Base-by-base conservation (phyloP, 805 yeast species). In the Wickerhamia fluorescens region DNA sequence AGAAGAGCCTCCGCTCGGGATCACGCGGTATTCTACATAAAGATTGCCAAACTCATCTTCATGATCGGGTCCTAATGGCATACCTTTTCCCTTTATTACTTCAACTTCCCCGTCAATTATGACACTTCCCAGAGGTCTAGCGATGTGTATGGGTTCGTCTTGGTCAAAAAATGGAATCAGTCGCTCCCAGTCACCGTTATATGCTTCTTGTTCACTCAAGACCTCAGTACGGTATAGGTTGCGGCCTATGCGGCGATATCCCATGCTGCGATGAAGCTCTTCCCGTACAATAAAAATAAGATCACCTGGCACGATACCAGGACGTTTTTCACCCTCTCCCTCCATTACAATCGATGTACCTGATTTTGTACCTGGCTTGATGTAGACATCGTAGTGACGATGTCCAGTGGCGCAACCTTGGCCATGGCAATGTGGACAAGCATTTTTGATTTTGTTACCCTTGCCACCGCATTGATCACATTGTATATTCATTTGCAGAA, bases 291-390 rank as follows among this genome's bases (percentile, higher is more conserved):
- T 65, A n/a, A 87, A 64, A 15, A 68, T 51, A 32, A 92, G 59
- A 56, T 89, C 85, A 12, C 98, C 98, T 3, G 95, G 73, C 4
- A 66, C 71, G 66, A 74, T 69, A 31, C 83, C 94, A 2, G 97
- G 96, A 40, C 69, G 68, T 48, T 77, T 81, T 49, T 89, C 94
- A 5, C 89, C 87, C 53, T 86, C 86, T 3, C 89, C 94, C 27
- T 65, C 66, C 28, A 79, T 59, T 1, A 71, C 68, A 40, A 75
- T 73, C 23, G 66, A 66, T 42, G 69, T 68, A 33, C 73, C 70
- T 43, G 88, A 63, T 7, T 73, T 66, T 7, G 77, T 60, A 15
- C 98, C 98, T 0, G 87, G 78, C 21, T 68, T 70, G 12, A 92
- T 44, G 42, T 73, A 72, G 12, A 87, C 57, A 25, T 66, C 66